A percentile compares a stretch with the other conserved stretches of the same genome.
phyloP scores from a whole-genome alignment of 2,329 filamentous ascomycete genomes.

The Sporothrix pseudoabietina region DNA sequence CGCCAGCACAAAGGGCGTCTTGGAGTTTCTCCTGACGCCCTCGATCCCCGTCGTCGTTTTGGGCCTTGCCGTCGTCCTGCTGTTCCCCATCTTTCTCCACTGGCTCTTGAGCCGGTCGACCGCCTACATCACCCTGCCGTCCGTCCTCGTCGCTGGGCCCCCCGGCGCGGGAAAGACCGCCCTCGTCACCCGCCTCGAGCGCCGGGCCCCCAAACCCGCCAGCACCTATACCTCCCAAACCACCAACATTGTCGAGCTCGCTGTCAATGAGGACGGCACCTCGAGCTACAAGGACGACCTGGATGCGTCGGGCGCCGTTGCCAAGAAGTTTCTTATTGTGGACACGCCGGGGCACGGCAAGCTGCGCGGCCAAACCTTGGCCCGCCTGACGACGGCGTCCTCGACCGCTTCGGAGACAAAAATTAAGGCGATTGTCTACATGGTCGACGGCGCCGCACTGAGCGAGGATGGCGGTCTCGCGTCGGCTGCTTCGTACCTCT shows the following conservation, averaged over 20 bases:
- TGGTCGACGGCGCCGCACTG: conserved; percentile 80
- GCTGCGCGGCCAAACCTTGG: conserved; percentile 71
- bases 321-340: conserved; percentile 72
- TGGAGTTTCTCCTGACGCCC: conserved; percentile 62
- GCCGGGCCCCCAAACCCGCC: conserved; percentile 48
- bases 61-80: conserved; percentile 69
- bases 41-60: conserved; percentile 64
- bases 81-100: conserved; percentile 78
- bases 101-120: conserved; percentile 68
- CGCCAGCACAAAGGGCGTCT: conserved; percentile 39
- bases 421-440: conserved; percentile 76
- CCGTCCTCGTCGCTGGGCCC: conserved; percentile 79
- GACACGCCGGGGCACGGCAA: conserved; percentile 98
- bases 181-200: conserved; percentile 73
- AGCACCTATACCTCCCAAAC: conserved; percentile 60
- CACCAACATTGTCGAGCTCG: conserved; percentile 57
- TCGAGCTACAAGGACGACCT: conserved; percentile 57
- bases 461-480: conserved; percentile 62
- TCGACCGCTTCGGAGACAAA: conserved; percentile 40
- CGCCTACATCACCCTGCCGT: conserved; percentile 69
- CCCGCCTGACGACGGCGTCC: conserved; percentile 45
- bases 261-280: conserved; percentile 51
- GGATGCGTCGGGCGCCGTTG: conserved; percentile 56
- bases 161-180: conserved; percentile 85
- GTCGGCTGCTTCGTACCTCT: conserved; percentile 79